Conservation (phyloP, 1,139 yeast genomes). For the Candida tropicalis region DNA sequence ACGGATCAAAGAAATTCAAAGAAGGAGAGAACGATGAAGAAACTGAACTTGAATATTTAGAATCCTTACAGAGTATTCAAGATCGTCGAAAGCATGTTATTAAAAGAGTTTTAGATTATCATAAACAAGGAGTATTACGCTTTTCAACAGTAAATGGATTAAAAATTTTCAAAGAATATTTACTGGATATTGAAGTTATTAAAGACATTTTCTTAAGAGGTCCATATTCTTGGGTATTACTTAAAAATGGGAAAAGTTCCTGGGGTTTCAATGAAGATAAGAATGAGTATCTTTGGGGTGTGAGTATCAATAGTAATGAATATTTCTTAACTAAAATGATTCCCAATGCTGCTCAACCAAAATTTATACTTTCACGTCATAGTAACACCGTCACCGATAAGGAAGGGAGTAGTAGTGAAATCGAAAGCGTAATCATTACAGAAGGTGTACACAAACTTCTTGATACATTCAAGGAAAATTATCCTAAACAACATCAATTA, state of each 20-base stretch:
- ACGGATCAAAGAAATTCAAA: conserved; percentile 28
- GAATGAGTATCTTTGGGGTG: no score
- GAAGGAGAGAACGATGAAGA: conserved; percentile 14
- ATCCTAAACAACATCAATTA: neutral
- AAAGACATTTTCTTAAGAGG: conserved; percentile 17
- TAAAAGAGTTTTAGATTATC: conserved; percentile 11
- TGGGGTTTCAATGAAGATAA: no score
- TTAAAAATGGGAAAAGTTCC: neutral
- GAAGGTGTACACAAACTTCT: neutral
- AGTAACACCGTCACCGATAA: no score
- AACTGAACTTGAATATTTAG: conserved; percentile 14
- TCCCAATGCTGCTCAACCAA: neutral
- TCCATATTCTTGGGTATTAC: conserved; percentile 9
- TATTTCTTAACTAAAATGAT: neutral
- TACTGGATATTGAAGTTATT: conserved; percentile 31
- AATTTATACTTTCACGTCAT: neutral
- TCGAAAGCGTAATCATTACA: neutral
- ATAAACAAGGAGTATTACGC: conserved; percentile 18
- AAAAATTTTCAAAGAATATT: conserved; percentile 36
- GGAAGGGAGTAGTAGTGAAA: neutral
- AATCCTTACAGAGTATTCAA: conserved; percentile 19
- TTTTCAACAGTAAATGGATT: conserved; percentile 39
- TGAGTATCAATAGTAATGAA: neutral
- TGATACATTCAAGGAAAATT: neutral
- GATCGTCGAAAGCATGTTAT: conserved; percentile 20